A percentile compares a stretch with the other conserved stretches of the same genome.
Evolutionary conservation across 2,329 filamentous ascomycete species (phyloP).

Genomic region (Colletotrichum orbiculare): DNA sequence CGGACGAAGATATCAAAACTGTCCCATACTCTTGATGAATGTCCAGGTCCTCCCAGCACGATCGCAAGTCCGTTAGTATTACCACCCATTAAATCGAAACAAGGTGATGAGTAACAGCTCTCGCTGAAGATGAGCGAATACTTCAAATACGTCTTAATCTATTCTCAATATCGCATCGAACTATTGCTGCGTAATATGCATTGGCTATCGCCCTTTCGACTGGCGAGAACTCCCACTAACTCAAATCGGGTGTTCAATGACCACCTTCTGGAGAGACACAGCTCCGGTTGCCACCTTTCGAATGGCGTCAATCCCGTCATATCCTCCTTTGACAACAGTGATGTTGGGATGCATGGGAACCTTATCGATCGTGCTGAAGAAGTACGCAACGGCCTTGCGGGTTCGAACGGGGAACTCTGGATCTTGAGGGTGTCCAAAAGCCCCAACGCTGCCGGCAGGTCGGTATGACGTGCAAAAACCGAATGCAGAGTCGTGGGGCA

Average conservation of each 20-base stretch:
- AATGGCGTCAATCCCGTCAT: constrained; percentile 11
- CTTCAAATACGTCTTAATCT: too few relatives aligned
- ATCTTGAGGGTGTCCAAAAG: constrained; percentile 14
- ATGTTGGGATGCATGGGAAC: constrained; percentile 20
- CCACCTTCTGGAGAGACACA: constrained; percentile 17
- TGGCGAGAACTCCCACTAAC: neutral
- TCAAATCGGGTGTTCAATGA: constrained; percentile 18
- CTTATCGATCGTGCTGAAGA: neutral
- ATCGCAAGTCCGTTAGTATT: too few relatives aligned
- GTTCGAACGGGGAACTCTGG: constrained; percentile 11
- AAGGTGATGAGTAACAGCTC: too few relatives aligned
- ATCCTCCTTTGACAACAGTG: constrained; percentile 5
- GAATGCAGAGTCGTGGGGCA: neutral
- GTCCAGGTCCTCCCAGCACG: too few relatives aligned
- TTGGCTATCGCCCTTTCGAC: neutral
- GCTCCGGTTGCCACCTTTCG: constrained; percentile 4
- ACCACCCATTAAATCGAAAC: too few relatives aligned
- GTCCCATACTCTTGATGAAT: too few relatives aligned
- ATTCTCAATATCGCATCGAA: too few relatives aligned
- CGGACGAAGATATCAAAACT: too few relatives aligned
- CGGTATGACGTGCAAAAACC: constrained; percentile 20
- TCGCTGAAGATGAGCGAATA: too few relatives aligned
- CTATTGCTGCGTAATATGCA: too few relatives aligned
- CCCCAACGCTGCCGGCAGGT: neutral
- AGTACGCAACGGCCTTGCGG: constrained; percentile 2